Evolutionary conservation across 2,329 filamentous ascomycete genomes (phyloP).

Genomic region (Dactylella cylindrospora): DNA sequence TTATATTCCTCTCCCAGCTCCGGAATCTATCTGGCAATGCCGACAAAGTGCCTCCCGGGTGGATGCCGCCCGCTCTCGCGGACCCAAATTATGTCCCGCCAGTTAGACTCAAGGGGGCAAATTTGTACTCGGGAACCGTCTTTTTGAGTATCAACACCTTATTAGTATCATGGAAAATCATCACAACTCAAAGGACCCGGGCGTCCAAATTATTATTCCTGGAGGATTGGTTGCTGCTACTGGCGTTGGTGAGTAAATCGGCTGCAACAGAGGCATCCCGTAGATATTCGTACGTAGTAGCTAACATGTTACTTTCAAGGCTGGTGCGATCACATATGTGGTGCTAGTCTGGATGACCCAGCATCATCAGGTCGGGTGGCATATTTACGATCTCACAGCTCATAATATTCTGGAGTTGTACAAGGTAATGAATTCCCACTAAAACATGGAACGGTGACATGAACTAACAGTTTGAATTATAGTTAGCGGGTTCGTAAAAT

Average conservation of each 20-base stretch:
- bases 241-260: conserved; percentile 20
- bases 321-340: conserved; percentile 23
- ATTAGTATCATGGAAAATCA: conserved; percentile 23
- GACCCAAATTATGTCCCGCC: conserved; percentile 38
- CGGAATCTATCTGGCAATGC: conserved; percentile 2
- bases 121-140: conserved; percentile 16
- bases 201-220: conserved; percentile 24
- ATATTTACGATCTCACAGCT: conserved; percentile 31
- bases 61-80: conserved; percentile 26
- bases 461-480: neutral
- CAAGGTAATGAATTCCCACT: conserved; percentile 6
- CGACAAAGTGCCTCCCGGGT: conserved; percentile 1
- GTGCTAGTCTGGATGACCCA: conserved; percentile 4
- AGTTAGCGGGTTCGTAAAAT: conserved; percentile 2
- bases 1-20: conserved; percentile 16
- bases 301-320: neutral
- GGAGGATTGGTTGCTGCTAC: conserved; percentile 35
- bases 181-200: conserved; percentile 35
- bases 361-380: conserved; percentile 30
- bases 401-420: conserved; percentile 19
- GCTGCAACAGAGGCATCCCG: neutral
- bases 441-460: neutral
- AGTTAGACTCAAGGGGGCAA: conserved; percentile 13
- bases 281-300: neutral
- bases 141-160: conserved; percentile 21